phyloP scores from a whole-genome alignment of 2,329 filamentous ascomycete species.

The Remersonia thermophila region DNA sequence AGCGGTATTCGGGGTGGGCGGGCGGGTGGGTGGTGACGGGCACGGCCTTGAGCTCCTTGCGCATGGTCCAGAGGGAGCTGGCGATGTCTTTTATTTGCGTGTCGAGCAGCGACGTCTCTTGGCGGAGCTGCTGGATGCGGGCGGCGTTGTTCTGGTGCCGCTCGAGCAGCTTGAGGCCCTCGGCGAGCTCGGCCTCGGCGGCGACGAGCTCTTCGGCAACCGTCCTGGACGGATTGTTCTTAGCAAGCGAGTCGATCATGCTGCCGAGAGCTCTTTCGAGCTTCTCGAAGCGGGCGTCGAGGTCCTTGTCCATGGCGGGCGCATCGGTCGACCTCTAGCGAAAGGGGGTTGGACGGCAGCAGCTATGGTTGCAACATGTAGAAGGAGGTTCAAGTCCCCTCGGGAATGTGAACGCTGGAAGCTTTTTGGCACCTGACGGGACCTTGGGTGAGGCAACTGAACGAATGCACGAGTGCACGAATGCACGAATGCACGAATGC shows the following conservation, averaged over 20 bases:
- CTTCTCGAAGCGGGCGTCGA: slow-evolving; percentile 52
- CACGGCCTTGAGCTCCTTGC: slow-evolving; percentile 57
- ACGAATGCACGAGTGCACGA: too few species aligned
- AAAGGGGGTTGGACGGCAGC: too few species aligned
- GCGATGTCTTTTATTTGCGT: slow-evolving; percentile 60
- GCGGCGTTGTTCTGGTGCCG: slow-evolving; percentile 63
- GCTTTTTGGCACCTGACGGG: too few species aligned
- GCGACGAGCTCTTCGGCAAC: slow-evolving; percentile 57
- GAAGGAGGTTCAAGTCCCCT: too few species aligned
- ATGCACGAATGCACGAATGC: too few species aligned
- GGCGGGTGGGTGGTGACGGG: slow-evolving; percentile 37
- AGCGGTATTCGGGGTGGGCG: slow-evolving; percentile 32
- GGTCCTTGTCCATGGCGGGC: slow-evolving; percentile 44
- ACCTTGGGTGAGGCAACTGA: too few species aligned
- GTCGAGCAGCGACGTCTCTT: slow-evolving; percentile 53
- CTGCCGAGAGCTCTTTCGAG: slow-evolving; percentile 54
- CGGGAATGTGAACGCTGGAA: too few species aligned
- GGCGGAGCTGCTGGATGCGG: slow-evolving; percentile 56
- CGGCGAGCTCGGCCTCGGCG: slow-evolving; percentile 56
- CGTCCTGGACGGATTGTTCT: slow-evolving; percentile 62
- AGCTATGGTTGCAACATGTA: too few species aligned
- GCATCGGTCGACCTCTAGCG: not conserved
- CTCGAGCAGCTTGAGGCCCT: slow-evolving; percentile 54
- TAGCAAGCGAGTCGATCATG: slow-evolving; percentile 67
- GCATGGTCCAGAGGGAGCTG: slow-evolving; percentile 55